Evolutionary conservation across 345 rosid species (phyloP), one percentile per base, ranked within the genome.

Genomic region (Anastatica hierochuntica): DNA sequence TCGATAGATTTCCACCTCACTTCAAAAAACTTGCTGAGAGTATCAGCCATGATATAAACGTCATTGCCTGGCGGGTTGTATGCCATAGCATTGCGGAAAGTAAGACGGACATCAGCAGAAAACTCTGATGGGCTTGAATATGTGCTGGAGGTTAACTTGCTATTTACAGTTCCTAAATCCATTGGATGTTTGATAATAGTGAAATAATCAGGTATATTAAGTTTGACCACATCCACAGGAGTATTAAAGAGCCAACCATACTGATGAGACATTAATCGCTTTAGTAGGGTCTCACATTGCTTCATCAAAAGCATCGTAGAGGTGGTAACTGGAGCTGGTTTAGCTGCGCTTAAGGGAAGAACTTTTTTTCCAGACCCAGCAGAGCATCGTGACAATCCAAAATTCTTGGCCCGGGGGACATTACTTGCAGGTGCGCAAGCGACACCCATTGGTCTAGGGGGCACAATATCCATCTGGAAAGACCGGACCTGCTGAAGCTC

Each of bases 121-220:
- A 87, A 82, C 43, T 24, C 87, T 27, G 64, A 37, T 3, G 85
- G 95, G 15, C 43, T 19, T 49, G 78, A 74, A 72, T 87, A 87
- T 11, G 60, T 63, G 17, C 94, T 82, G 2, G 84, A 72, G 51
- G 66, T 31, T 23, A 87, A 35, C 64, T 74, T 90, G 47, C 56
- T 66, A 66, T 87, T 90, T 42, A 86, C 79, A 4, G 96, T 87
- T 31, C 92, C 89, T 66, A 90, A 78, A 74, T 86, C 95, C 97
- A 90, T 84, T 4, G 90, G 96, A 39, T 79, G 78, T 65, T 82
- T 84, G 50, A 90, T 80, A 71, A 90, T 67, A n/a, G 49, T 74
- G 37, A 77, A 79, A 65, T 87, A 90, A 55, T 90, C 98, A 0
- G 81, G 81, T 43, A 87, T 75, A 23, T 87, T 84, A 65, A 87